Evolutionary conservation across 2,329 filamentous ascomycete species (phyloP).

Genomic region (Cladosporium cucumerinum): DNA sequence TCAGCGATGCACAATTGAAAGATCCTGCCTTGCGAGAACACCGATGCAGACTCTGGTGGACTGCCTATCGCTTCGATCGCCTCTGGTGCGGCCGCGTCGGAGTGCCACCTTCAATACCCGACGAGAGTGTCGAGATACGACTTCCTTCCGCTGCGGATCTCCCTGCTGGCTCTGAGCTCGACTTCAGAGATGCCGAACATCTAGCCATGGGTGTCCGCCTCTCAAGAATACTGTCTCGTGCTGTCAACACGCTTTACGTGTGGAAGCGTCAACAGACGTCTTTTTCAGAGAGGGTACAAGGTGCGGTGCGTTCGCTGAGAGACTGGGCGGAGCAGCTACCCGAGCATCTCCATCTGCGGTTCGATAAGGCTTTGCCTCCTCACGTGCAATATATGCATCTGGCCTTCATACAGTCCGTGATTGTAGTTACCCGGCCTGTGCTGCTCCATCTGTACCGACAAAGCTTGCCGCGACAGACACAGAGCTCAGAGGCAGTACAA

Average conservation of each 20-base stretch:
- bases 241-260: slow-evolving; percentile 31
- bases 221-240: slow-evolving; percentile 33
- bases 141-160: slow-evolving; percentile 39
- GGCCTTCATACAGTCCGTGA: slow-evolving; percentile 35
- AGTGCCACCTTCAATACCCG: slow-evolving; percentile 32
- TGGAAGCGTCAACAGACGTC: slow-evolving; percentile 29
- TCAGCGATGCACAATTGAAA: slow-evolving; percentile 40
- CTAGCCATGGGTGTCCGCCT: slow-evolving; percentile 41
- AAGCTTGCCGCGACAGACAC: slow-evolving; percentile 8
- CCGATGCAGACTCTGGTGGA: slow-evolving; percentile 36
- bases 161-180: slow-evolving; percentile 21
- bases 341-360: slow-evolving; percentile 31
- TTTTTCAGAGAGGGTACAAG: slow-evolving; percentile 39
- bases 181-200: slow-evolving; percentile 40
- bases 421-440: slow-evolving; percentile 35
- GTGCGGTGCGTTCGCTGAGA: slow-evolving; percentile 35
- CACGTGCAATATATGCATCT: slow-evolving; percentile 36
- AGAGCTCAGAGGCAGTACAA: neutral
- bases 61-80: slow-evolving; percentile 34
- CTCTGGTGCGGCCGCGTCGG: slow-evolving; percentile 37
- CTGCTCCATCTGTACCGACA: slow-evolving; percentile 33
- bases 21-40: slow-evolving; percentile 36
- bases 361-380: slow-evolving; percentile 25
- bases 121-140: slow-evolving; percentile 41
- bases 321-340: slow-evolving; percentile 39